A percentile compares a stretch with the other conserved stretches of the same genome.
Evolutionary conservation across 768 basidiomycete species (phyloP).

Genomic region (Tylopilus felleus): DNA sequence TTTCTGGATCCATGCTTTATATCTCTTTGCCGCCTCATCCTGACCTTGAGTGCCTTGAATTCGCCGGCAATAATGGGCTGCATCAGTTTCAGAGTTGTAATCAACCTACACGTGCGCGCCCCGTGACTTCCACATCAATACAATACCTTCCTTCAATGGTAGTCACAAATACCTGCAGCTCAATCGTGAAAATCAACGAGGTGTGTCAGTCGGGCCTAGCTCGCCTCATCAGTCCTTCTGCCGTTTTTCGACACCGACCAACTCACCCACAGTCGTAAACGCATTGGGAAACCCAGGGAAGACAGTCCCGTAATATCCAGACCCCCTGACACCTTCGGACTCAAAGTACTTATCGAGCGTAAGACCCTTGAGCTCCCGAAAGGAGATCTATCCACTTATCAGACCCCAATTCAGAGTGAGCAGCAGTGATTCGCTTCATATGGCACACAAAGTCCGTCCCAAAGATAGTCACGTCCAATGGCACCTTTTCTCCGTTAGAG

Average conservation of each 20-base stretch:
- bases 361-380: not conserved
- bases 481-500: not conserved
- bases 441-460: not conserved
- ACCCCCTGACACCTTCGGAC: not conserved
- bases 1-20: constrained; percentile 18
- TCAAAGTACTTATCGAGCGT: not conserved
- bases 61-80: not conserved
- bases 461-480: not conserved
- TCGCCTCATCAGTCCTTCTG: not conserved
- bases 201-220: not conserved
- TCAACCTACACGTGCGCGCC: not conserved
- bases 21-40: not conserved
- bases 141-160: not conserved
- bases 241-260: not conserved
- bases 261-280: not conserved
- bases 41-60: not conserved
- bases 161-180: not conserved
- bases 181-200: not conserved
- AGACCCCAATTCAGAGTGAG: not conserved
- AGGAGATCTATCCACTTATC: not conserved
- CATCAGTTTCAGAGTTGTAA: constrained; percentile 2
- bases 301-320: not conserved
- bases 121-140: constrained; percentile 1
- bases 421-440: not conserved
- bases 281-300: not conserved